phyloP scores from a whole-genome alignment of 2,329 filamentous ascomycete species.

The Verticillium tricorpus region DNA sequence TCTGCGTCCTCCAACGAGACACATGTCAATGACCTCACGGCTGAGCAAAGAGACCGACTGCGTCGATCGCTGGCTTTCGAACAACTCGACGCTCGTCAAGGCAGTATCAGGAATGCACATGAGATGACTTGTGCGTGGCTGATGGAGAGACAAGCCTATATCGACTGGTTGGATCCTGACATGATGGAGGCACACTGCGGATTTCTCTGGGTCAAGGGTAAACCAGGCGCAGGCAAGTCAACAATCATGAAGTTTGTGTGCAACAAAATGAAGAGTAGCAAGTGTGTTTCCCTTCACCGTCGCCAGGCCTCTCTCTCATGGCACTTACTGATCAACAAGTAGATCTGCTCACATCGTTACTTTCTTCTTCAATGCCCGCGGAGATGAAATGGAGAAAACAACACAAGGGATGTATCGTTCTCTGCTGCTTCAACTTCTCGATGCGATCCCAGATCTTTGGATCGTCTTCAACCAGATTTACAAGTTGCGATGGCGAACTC shows the following conservation, averaged over 20 bases:
- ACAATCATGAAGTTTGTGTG: conserved; percentile 38
- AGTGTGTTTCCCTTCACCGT: not conserved
- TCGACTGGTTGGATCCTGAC: conserved; percentile 27
- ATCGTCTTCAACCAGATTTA: not conserved
- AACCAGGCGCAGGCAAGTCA: conserved; percentile 41
- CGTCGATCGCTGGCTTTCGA: conserved; percentile 29
- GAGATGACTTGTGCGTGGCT: conserved; percentile 36
- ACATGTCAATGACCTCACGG: not conserved
- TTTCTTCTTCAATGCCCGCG: conserved; percentile 47
- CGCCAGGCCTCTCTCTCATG: not conserved
- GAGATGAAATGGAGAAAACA: conserved; percentile 37
- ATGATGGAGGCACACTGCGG: conserved; percentile 23
- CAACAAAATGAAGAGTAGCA: conserved; percentile 1
- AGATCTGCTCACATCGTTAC: conserved; percentile 5
- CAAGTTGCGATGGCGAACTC: not conserved
- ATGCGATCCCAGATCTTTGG: conserved; percentile 24
- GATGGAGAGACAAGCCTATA: conserved; percentile 23
- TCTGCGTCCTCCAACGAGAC: not conserved
- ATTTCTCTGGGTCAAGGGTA: conserved; percentile 43
- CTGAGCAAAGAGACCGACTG: not conserved
- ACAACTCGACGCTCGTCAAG: conserved; percentile 30
- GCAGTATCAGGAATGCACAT: conserved; percentile 27
- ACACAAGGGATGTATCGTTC: conserved; percentile 45
- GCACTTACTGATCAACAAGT: too few species aligned
- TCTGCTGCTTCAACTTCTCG: conserved; percentile 40